Conservation (phyloP, 2,329 filamentous ascomycete genomes). For the Helotiales sp. region DNA sequence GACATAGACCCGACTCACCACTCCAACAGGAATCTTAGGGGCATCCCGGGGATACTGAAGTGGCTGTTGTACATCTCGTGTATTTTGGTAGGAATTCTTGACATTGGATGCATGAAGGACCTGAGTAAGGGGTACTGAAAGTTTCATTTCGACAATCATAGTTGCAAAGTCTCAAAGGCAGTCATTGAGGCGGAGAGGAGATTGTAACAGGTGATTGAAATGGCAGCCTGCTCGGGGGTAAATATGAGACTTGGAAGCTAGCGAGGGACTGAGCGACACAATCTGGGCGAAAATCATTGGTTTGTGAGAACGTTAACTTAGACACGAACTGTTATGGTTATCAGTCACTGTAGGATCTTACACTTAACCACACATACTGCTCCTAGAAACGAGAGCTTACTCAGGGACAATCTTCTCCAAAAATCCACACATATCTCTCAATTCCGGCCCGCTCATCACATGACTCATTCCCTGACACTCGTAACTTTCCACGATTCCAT, state of each 20-base stretch:
- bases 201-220: neutral
- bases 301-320: too few species aligned
- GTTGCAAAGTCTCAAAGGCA: neutral
- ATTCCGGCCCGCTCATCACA: slow-evolving; percentile 41
- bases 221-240: neutral
- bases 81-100: neutral
- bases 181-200: neutral
- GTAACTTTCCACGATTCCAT: slow-evolving; percentile 39
- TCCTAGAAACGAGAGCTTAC: neutral
- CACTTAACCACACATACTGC: too few species aligned
- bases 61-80: neutral
- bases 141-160: neutral
- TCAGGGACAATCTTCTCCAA: slow-evolving; percentile 20
- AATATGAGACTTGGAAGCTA: neutral
- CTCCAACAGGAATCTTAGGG: neutral
- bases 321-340: too few species aligned
- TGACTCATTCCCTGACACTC: slow-evolving; percentile 51
- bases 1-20: neutral
- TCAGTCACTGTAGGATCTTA: too few species aligned
- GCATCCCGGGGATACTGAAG: neutral
- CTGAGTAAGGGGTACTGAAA: neutral
- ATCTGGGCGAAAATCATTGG: too few species aligned
- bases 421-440: slow-evolving; percentile 46
- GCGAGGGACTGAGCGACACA: neutral
- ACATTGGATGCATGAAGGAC: neutral